phyloP scores from a whole-genome alignment of 139 green algal species.

The Dunaliella primolecta region DNA sequence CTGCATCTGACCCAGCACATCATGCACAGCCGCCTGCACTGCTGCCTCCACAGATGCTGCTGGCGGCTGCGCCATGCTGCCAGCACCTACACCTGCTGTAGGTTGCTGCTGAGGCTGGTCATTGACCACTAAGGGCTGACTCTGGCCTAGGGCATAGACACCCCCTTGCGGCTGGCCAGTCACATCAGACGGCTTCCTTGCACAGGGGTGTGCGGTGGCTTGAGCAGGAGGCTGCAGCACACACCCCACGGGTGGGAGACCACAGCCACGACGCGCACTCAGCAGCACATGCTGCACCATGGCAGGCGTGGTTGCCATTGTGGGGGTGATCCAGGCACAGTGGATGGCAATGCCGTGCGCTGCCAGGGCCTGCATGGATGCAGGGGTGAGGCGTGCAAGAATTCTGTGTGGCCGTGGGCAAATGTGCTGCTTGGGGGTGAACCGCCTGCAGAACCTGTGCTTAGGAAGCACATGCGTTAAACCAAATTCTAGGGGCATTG shows the following conservation, averaged over 20 bases:
- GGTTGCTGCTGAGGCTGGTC: too few relatives aligned
- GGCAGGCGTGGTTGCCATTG: neutral
- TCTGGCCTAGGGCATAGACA: constrained; percentile 8
- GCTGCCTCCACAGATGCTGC: neutral
- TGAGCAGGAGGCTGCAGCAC: neutral
- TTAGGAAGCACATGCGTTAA: too few relatives aligned
- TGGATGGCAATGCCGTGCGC: neutral
- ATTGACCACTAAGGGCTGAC: too few relatives aligned
- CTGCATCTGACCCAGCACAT: neutral
- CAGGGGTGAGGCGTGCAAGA: too few relatives aligned
- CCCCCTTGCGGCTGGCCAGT: constrained; percentile 18
- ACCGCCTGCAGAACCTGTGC: too few relatives aligned
- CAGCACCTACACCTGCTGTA: too few relatives aligned
- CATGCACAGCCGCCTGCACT: neutral
- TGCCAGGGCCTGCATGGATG: neutral
- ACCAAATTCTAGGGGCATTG: too few relatives aligned
- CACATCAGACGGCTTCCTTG: neutral
- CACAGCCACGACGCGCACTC: neutral
- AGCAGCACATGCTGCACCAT: constrained; percentile 4
- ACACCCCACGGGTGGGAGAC: neutral
- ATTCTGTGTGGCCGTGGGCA: too few relatives aligned
- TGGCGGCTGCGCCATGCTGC: too few relatives aligned
- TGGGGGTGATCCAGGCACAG: neutral
- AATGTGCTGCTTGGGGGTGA: too few relatives aligned
- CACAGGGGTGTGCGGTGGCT: neutral